Conservation (phyloP, 2,329 filamentous ascomycete species). For the Ophiostoma novo-ulmi region DNA sequence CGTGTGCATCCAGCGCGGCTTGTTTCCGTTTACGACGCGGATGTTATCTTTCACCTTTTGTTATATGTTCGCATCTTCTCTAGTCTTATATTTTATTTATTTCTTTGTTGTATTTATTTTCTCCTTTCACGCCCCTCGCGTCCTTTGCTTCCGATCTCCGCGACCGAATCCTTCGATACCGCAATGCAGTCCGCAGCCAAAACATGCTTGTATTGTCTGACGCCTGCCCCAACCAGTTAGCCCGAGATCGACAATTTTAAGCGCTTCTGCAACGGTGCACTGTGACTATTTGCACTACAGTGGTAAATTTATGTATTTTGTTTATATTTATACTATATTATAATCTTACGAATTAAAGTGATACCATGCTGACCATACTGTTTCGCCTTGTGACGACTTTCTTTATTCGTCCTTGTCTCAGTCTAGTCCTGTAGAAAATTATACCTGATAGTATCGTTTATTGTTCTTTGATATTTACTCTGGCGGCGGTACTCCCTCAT, state of each 20-base stretch:
- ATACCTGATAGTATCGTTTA: too few species aligned
- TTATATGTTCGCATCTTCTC: too few species aligned
- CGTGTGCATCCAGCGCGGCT: not conserved
- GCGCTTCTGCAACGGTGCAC: not conserved
- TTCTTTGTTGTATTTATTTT: not conserved
- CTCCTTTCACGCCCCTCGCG: not conserved
- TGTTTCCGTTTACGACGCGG: not conserved
- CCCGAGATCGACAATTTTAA: not conserved
- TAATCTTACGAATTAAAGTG: not conserved
- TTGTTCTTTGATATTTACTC: too few species aligned
- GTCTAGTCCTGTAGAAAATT: too few species aligned
- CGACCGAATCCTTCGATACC: not conserved
- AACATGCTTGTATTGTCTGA: not conserved
- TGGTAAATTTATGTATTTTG: not conserved
- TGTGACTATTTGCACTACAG: constrained; percentile 6
- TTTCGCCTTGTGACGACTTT: not conserved
- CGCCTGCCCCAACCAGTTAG: not conserved
- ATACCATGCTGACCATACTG: not conserved
- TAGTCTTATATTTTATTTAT: not conserved
- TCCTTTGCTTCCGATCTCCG: not conserved
- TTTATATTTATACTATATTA: not conserved
- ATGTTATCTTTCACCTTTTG: not conserved
- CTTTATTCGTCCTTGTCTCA: too few species aligned
- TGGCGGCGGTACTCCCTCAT: too few species aligned
- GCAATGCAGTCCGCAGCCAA: not conserved